Conservation (phyloP, 129 eudicot species). For the Chrysanthemum lavandulifolium region DNA sequence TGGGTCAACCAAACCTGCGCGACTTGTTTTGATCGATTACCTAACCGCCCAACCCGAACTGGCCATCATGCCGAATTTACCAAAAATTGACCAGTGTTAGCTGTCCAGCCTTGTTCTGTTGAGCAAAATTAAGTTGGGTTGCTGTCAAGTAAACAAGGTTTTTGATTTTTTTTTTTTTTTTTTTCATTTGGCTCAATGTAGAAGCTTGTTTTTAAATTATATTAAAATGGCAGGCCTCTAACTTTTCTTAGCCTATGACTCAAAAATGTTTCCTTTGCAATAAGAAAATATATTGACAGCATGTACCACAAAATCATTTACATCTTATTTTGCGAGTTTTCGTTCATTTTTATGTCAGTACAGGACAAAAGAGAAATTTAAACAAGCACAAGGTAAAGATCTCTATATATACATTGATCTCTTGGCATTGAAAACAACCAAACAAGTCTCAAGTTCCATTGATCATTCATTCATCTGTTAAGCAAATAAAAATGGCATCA, state of each 20-base stretch:
- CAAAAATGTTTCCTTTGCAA: not conserved
- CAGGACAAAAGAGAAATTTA: not conserved
- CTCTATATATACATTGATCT: not conserved
- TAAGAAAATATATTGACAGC: not conserved
- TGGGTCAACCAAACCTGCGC: too few relatives aligned
- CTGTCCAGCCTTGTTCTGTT: not conserved
- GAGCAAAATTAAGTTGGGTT: not conserved
- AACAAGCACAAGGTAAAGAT: not conserved
- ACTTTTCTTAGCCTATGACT: too few relatives aligned
- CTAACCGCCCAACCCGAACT: not conserved
- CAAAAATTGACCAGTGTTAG: not conserved
- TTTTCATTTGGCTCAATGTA: too few relatives aligned
- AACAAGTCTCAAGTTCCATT: not conserved
- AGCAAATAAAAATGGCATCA: constrained; percentile 14
- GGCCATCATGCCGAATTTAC: too few relatives aligned
- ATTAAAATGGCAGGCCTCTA: too few relatives aligned
- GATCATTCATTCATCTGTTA: too few relatives aligned
- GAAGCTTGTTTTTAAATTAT: too few relatives aligned
- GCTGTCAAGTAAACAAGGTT: constrained; percentile 5
- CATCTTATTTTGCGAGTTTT: not conserved
- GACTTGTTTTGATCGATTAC: not conserved
- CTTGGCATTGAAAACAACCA: constrained; percentile 16
- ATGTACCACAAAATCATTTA: not conserved
- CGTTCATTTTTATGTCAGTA: constrained; percentile 6
- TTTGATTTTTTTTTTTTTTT: too few relatives aligned